Base-by-base conservation (phyloP, 2,329 filamentous ascomycete genomes). In the Trichoderma pleuroti region DNA sequence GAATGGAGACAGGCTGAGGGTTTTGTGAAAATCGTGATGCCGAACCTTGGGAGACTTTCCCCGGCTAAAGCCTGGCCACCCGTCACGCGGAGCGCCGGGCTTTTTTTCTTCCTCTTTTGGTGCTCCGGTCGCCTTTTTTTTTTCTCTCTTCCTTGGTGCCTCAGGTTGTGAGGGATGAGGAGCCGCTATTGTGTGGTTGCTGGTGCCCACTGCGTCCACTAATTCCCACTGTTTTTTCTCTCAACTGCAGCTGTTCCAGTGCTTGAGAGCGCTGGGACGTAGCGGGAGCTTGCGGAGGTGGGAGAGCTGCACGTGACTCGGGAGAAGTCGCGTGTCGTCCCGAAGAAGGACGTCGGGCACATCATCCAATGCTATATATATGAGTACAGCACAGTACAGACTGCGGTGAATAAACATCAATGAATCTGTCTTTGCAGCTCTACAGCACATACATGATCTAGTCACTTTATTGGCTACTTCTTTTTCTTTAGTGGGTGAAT, bases 1-100 rank as follows among this genome's bases (percentile, higher is more conserved):
- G 26, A 12, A 65, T 42, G 76, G 78, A 76, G 72, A 72, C 74
- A 74, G 74, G 77, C 80, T 83, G 77, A 81, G 79, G 80, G 82
- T 80, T 83, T 83, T 82, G 82, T 80, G 80, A 82, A 83, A 84
- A 82, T 81, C 81, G 79, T 81, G 81, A 82, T 80, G 80, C 78
- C 75, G 75, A 46, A 73, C 74, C 34, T 39, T 26, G 34, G 30
- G 63, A 56, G 21, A 32, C 54, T 65, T 65, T 65, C 74, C 75
- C 75, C 72, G 75, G 74, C 74, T 77, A 70, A 64, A 34, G 42
- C 42, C 26, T 34, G n/a, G 21, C 39, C 28, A 52, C 28, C 54
- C 32, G 56, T 60, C 52, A 57, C 60, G 61, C 60, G 59, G 68
- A 65, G 68, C 34, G 60, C 39, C 67, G 67, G 67, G 56, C 39